phyloP scores from a whole-genome alignment of 306 rosid genomes.

The Erythrophleum fordii region DNA sequence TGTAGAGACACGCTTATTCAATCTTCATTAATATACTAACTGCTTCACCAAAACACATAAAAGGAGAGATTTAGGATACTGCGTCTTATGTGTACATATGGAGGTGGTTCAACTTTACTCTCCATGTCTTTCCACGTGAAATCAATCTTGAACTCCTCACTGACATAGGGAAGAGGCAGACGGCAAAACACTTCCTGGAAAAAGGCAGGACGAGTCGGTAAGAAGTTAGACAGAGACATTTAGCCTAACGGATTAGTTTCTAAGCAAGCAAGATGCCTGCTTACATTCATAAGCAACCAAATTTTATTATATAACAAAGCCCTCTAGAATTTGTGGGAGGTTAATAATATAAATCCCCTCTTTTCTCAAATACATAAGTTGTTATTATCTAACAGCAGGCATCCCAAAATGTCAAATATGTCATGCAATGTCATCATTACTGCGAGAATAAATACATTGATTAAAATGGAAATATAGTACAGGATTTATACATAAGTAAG shows the following conservation, averaged over 20 bases:
- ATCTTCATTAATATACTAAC: conserved; percentile 23
- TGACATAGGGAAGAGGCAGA: conserved; percentile 75
- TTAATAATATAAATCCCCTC: conserved; percentile 6
- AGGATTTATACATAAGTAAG: conserved; percentile 21
- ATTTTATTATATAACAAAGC: conserved; percentile 10
- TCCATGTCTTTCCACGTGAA: conserved; percentile 73
- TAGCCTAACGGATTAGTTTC: conserved; percentile 12
- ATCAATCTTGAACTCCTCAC: conserved; percentile 89
- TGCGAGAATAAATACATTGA: not conserved
- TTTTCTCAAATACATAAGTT: not conserved
- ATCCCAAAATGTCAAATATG: conserved; percentile 31
- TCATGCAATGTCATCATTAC: conserved; percentile 1
- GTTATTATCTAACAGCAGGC: conserved; percentile 17
- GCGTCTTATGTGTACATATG: conserved; percentile 78
- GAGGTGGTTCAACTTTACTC: conserved; percentile 73
- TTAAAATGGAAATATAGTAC: not conserved
- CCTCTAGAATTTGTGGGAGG: conserved; percentile 14
- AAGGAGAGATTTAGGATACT: conserved; percentile 67
- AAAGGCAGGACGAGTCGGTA: conserved; percentile 17
- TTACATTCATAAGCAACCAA: conserved; percentile 14
- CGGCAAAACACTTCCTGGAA: conserved; percentile 72
- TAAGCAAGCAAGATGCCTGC: conserved; percentile 5
- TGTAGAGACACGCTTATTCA: not conserved
- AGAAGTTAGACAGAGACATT: conserved; percentile 24
- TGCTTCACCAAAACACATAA: conserved; percentile 30